Base-by-base conservation (phyloP, 805 yeast species). In the Candida sithepensis region DNA sequence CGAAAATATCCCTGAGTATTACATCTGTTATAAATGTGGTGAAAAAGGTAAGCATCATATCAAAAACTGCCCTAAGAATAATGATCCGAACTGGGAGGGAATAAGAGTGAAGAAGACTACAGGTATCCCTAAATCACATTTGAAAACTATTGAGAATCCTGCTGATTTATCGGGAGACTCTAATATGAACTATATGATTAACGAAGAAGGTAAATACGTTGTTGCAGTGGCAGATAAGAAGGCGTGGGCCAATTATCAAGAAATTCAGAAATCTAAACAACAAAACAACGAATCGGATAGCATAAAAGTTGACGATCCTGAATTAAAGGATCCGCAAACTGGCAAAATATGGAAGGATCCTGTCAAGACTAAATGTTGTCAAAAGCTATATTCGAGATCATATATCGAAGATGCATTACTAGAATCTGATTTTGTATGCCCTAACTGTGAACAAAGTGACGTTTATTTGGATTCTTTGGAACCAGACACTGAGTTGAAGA, bases 21-120 rank as follows among this genome's bases (percentile, higher is more conserved):
- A 94, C 60, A 85, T 92, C 63, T 94, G 99, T 66, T 92, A 94
- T 65, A 76, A 97, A 62, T 94, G 99, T 71, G 98, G 98, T 43
- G 88, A 87, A 24, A 88, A 89, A 66, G 94, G 89, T 47, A 79
- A 78, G 50, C 99, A 94, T 66, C 92, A 96, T 90, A 92, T 94
- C 50, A 87, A 86, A 61, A 88, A 90, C 58, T 94, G 99, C 72
- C 99, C 99, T 0, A 88, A 96, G 3, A 85, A 88, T 60, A 82
- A 80, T 39, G 98, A 92, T 67, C 97, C 97, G 2, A 87, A 82
- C 57, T 90, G 90, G 77, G 98, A 92, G 62, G 96, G 96, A 18
- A 88, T 88, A 61, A 77, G 95, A 51, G 85, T 94, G 42, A 85
- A 88, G 58, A 78, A 96, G 57, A 91, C 97, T 0, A 94, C 98